phyloP scores from a whole-genome alignment of 768 basidiomycete genomes.

The Sutorius australiensis region DNA sequence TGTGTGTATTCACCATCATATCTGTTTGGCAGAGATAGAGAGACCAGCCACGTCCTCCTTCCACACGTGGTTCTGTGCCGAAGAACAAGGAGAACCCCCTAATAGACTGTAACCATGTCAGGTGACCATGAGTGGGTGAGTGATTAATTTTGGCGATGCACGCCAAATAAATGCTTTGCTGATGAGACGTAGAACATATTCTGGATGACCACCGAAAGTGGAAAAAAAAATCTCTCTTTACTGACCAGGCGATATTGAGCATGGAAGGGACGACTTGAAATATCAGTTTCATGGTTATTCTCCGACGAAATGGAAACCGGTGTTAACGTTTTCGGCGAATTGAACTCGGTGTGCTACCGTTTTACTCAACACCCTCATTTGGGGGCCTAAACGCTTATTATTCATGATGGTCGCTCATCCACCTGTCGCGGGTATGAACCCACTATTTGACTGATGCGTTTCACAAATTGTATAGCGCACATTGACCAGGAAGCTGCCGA shows the following conservation, averaged over 20 bases:
- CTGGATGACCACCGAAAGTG: background rate
- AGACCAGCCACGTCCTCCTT: conserved; percentile 15
- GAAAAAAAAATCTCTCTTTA: background rate
- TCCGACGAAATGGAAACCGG: conserved; percentile 18
- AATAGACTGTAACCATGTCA: conserved; percentile 8
- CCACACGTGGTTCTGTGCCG: conserved; percentile 21
- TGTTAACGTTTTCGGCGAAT: conserved; percentile 12
- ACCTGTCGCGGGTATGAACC: conserved; percentile 1
- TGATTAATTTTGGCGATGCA: conserved; percentile 1
- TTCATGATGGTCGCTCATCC: conserved; percentile 31
- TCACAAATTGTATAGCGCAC: conserved; percentile 2
- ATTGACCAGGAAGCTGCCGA: conserved; percentile 5
- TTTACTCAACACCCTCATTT: conserved; percentile 23
- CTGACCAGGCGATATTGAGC: background rate
- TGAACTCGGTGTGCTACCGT: conserved; percentile 19
- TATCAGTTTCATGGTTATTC: conserved; percentile 17
- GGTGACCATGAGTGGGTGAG: conserved; percentile 21
- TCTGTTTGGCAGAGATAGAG: conserved; percentile 14
- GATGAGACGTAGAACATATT: conserved; percentile 7
- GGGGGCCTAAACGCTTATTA: conserved; percentile 36
- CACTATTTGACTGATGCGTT: background rate
- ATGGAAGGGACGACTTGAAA: conserved; percentile 15
- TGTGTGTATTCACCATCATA: background rate
- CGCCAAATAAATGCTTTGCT: background rate
- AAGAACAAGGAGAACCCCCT: conserved; percentile 18